Conservation (phyloP, 176 grass and related monocot genomes). For the Paspalum vaginatum region DNA sequence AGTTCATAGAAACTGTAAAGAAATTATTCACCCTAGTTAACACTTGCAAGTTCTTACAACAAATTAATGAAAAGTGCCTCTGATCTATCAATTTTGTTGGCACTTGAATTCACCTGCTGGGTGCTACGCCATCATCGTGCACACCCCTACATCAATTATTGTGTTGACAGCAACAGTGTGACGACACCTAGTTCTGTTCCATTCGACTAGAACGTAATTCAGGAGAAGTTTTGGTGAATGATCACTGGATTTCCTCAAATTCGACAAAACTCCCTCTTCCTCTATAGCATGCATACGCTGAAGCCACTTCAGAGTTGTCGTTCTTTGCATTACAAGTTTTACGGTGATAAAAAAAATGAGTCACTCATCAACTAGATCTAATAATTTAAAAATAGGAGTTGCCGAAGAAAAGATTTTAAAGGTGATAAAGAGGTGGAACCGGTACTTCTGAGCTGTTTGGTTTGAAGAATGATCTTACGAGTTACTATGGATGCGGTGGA, state of each 20-base stretch:
- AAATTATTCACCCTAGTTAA: neutral
- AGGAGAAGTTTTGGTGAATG: neutral
- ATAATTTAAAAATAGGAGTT: too few species aligned
- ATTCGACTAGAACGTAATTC: neutral
- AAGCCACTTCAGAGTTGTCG: neutral
- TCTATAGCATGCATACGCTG: neutral
- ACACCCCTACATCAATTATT: conserved; percentile 13
- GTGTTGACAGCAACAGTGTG: neutral
- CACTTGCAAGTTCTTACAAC: neutral
- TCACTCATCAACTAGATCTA: too few species aligned
- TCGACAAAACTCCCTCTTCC: neutral
- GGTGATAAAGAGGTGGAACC: too few species aligned
- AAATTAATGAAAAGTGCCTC: neutral
- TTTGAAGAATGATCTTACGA: too few species aligned
- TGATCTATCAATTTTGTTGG: conserved; percentile 27
- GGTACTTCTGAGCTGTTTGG: too few species aligned
- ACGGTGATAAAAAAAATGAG: too few species aligned
- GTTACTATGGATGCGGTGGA: too few species aligned
- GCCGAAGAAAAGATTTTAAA: too few species aligned
- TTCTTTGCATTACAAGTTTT: too few species aligned
- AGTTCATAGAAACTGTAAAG: neutral
- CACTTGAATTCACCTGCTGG: neutral
- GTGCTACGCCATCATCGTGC: neutral
- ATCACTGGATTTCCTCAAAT: neutral
- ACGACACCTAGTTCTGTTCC: neutral